Conservation (phyloP, 768 basidiomycete species). For the Serendipita sp. region DNA sequence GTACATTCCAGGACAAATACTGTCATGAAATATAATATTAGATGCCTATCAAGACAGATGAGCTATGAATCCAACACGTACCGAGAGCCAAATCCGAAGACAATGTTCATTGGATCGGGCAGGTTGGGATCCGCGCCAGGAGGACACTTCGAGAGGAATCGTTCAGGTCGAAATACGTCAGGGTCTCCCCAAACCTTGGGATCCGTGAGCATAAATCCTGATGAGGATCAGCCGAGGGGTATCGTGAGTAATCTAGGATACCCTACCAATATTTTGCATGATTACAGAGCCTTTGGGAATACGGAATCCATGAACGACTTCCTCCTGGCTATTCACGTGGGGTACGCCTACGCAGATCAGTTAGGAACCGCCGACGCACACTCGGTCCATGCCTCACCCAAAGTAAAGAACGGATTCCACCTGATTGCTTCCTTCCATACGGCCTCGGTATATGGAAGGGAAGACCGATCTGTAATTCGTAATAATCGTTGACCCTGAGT, state of each 20-base stretch:
- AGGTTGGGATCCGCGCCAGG: neutral
- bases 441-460: neutral
- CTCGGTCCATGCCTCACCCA: neutral
- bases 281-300: constrained; percentile 16
- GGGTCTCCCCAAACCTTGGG: neutral
- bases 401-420: neutral
- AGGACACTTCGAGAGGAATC: neutral
- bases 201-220: neutral
- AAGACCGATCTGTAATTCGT: neutral
- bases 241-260: too few species aligned
- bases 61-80: neutral
- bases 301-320: neutral
- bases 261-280: constrained; percentile 8
- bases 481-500: neutral
- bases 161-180: neutral
- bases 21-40: neutral
- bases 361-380: neutral
- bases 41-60: neutral
- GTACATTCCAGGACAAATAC: neutral
- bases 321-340: constrained; percentile 6
- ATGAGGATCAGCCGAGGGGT: too few species aligned
- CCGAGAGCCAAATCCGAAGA: neutral
- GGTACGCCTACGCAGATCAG: constrained; percentile 7
- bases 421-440: neutral
- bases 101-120: neutral